phyloP scores from a whole-genome alignment of 805 yeast species.

The Maudiozyma bulderi region DNA sequence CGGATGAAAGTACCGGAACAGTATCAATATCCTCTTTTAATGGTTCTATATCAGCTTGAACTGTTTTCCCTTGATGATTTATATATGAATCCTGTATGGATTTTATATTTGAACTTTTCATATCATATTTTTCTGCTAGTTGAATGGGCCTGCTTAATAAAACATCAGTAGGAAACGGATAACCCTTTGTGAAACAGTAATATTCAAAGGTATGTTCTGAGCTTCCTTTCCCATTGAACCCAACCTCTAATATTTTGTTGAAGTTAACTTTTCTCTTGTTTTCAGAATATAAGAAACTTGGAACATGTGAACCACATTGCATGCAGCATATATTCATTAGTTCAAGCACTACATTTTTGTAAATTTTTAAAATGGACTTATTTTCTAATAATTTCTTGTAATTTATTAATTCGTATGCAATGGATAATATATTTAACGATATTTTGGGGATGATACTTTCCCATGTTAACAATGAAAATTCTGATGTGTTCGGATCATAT shows the following conservation, averaged over 20 bases:
- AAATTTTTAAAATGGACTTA: slow-evolving; percentile 18
- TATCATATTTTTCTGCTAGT: slow-evolving; percentile 17
- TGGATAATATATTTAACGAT: slow-evolving; percentile 24
- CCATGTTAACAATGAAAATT: slow-evolving; percentile 24
- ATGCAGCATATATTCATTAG: slow-evolving; percentile 16
- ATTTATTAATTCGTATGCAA: slow-evolving; percentile 26
- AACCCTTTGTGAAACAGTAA: slow-evolving; percentile 28
- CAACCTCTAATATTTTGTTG: slow-evolving; percentile 5
- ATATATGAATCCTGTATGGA: slow-evolving; percentile 24
- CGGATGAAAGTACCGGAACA: slow-evolving; percentile 1
- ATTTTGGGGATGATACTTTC: slow-evolving; percentile 23
- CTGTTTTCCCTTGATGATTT: neutral
- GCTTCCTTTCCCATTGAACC: too few species aligned
- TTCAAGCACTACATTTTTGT: slow-evolving; percentile 23
- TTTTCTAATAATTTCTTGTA: slow-evolving; percentile 17
- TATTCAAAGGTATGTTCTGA: slow-evolving; percentile 29
- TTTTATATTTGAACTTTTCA: slow-evolving; percentile 18
- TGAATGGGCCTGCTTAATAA: slow-evolving; percentile 22
- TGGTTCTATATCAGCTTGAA: neutral
- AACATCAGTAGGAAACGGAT: slow-evolving; percentile 27
- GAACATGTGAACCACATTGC: slow-evolving; percentile 17
- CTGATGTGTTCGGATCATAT: slow-evolving; percentile 8
- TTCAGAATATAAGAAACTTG: slow-evolving; percentile 3
- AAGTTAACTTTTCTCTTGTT: slow-evolving; percentile 9
- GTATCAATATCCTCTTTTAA: neutral